phyloP scores from a whole-genome alignment of 306 rosid genomes.

The Prunus kanzakura region DNA sequence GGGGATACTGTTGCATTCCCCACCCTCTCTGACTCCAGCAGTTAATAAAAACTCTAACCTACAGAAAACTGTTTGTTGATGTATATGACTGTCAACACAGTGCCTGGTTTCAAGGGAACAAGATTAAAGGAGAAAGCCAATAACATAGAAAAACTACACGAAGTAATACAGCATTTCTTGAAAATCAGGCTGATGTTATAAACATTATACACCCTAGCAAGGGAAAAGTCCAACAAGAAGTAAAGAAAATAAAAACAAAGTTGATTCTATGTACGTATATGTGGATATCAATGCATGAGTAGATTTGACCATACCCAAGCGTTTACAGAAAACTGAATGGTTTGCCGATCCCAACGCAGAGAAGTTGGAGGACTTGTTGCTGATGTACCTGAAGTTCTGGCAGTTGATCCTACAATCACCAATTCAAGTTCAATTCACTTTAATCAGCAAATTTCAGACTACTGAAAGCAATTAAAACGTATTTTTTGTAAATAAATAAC shows the following conservation, averaged over 20 bases:
- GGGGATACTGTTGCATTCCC: not conserved
- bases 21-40: not conserved
- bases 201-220: not conserved
- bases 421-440: constrained; percentile 20
- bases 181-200: not conserved
- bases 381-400: constrained; percentile 68
- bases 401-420: constrained; percentile 54
- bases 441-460: constrained; percentile 4
- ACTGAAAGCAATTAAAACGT: not conserved
- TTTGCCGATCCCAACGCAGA: constrained; percentile 84
- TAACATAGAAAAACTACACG: not conserved
- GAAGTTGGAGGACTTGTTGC: constrained; percentile 56
- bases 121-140: not conserved
- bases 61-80: not conserved
- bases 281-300: constrained; percentile 5
- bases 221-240: not conserved
- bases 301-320: constrained; percentile 72
- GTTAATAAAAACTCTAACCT: not conserved
- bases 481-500: not conserved
- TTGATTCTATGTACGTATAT: not conserved
- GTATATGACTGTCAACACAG: not conserved
- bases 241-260: not conserved
- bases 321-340: constrained; percentile 81
- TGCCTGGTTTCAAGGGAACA: constrained; percentile 2
- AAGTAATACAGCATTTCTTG: not conserved